Base-by-base conservation (phyloP, 352 stramenopile genomes). In the Pythium plurisporium region DNA sequence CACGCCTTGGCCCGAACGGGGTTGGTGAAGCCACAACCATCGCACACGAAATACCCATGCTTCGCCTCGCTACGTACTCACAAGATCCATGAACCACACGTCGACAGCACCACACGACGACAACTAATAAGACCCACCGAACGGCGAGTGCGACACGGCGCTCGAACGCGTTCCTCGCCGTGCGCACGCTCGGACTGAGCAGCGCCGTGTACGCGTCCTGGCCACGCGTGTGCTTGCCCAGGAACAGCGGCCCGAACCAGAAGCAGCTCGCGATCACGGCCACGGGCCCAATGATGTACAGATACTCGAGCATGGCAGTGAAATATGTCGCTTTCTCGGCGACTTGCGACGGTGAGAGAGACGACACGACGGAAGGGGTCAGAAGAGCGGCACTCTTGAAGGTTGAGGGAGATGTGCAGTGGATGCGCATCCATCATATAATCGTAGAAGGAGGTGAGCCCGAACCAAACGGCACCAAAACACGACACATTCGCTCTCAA, bases 141-240 rank as follows among this genome's bases (percentile, higher is more conserved):
- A 56, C 49, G 15, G 49, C 49, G 34, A 56, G 15, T 2, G 49
- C 49, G 22, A 56, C 36, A 15, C 49, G 49, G 2, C 49, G 36
- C 11, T 56, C 49, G 25, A 56, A 56, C 3, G 36, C 34, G 19
- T 40, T 49, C 4, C 36, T 9, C 38, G 49, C 49, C 26, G 50
- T 30, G 26, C 50, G 49, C 25, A 57, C 37, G 19, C 50, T 57
- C 2, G 50, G 50, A 34, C 50, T 57, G 17, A 41, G 17, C 14
- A 59, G 38, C 29, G 38, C 51, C 3, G 46, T 27, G 30, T 54
- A 54, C 15, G 46, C 46, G 31, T 30, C 46, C 5, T 54, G 5
- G 2, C 17, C 17, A 4, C 20, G 20, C 14, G 15, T 26, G 46
- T 42, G 12, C 19, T 27, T 20, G 3, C 46, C 20, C 2, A 11